Base-by-base conservation (phyloP, 1,284 basidiomycete species). In the Sporisorium scitamineum region DNA sequence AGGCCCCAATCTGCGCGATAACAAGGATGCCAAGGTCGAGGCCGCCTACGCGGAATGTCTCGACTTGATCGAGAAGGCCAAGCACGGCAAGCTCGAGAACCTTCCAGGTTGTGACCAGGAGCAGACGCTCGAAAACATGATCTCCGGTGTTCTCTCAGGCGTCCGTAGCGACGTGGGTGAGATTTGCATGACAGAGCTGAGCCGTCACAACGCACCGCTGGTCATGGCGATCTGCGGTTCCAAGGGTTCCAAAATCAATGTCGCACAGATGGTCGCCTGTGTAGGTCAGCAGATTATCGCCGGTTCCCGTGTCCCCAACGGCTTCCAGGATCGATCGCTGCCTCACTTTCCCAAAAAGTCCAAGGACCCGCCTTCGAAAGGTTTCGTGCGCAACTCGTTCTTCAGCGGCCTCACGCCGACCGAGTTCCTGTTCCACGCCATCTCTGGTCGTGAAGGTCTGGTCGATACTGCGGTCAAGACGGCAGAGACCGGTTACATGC, bases 391-490 rank as follows among this genome's bases (percentile, higher is more conserved):
- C 52, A 99, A 98, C 86, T 80, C 92, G 86, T 99, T 99, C 89
- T 99, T 92, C 87, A 91, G 92, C 8, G 97, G 97, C 37, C 88
- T 99, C n/a, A 89, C 91, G 0, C 94, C 97, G 0, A 96, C 96
- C 13, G 97, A 99, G 85, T 99, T 99, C 87, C 86, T 99, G 61
- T 99, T 99, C 89, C 97, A 99, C 87, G 97, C 95, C 69, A 98
- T 99, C 81, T 98, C 96, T 24, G 97, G 97, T 78, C 92, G 97
- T 85, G 97, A 99, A 88, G 97, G 97, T 87, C 87, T 99, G 50
- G 96, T 99, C 83, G 97, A 99, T 87, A 99, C 97, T 0, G 97
- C 97, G 26, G 97, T 99, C 86, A 99, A 99, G 88, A 99, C 97
- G 0, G 97, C 97, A 20, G 97, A 99, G 87, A 99, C 97, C 1